These are phyloP conservation scores for Smallanthus sonchifolius DNA, from an alignment of 129 eudicot genomes.

Conservation along the genomic window DNA sequence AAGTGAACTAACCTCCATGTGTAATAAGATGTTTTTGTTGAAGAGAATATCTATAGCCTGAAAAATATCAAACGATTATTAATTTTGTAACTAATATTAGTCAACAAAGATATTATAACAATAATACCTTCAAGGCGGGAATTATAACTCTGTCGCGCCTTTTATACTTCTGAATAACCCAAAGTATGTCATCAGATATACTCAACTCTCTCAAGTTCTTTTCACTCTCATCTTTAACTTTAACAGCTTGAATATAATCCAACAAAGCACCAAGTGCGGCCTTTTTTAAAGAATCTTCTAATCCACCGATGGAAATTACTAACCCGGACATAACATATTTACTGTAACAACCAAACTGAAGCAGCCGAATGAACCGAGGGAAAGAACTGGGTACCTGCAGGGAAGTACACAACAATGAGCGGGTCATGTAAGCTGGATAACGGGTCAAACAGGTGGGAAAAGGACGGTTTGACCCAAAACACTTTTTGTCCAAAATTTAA, in stretches of 20 bases:
- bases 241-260: constrained; percentile 56
- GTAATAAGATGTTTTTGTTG: constrained; percentile 66
- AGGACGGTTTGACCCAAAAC: neutral
- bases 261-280: constrained; percentile 72
- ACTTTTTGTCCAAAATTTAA: neutral
- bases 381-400: constrained; percentile 87
- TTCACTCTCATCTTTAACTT: constrained; percentile 26
- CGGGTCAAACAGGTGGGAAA: neutral
- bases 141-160: constrained; percentile 75
- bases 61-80: constrained; percentile 16
- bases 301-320: constrained; percentile 88
- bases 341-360: constrained; percentile 62
- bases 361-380: constrained; percentile 72
- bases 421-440: neutral
- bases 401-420: neutral
- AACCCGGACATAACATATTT: constrained; percentile 70
- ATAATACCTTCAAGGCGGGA: constrained; percentile 87
- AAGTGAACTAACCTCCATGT: constrained; percentile 76
- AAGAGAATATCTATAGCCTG: constrained; percentile 94
- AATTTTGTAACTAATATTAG: neutral
- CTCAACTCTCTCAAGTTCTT: constrained; percentile 36
- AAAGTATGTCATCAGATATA: constrained; percentile 59
- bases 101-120: neutral
- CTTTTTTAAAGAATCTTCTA: constrained; percentile 87
- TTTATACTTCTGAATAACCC: constrained; percentile 82